Evolutionary conservation across 129 eudicot genomes (phyloP).

Genomic region (Heracleum sosnowskyi): DNA sequence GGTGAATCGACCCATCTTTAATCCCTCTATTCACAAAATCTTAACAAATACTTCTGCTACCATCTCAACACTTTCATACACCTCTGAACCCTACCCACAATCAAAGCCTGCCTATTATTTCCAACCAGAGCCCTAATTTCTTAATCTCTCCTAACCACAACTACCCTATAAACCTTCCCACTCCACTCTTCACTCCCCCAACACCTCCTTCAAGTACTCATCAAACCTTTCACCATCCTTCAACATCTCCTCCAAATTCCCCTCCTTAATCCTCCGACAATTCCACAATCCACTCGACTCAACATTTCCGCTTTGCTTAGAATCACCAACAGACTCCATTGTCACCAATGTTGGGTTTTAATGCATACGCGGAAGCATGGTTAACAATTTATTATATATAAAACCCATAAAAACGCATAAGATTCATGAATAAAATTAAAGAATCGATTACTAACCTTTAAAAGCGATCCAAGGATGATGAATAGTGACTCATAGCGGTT

Average conservation of each 20-base stretch:
- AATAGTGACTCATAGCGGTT: too few relatives aligned
- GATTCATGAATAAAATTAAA: too few relatives aligned
- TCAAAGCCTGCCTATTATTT: constrained; percentile 87
- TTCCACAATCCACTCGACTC: constrained; percentile 27
- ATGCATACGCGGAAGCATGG: too few relatives aligned
- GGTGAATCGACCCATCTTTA: constrained; percentile 50
- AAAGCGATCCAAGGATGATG: too few relatives aligned
- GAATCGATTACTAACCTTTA: too few relatives aligned
- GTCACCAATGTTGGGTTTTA: too few relatives aligned
- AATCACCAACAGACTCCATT: constrained; percentile 34
- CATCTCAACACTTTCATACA: constrained; percentile 39
- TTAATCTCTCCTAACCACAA: constrained; percentile 55
- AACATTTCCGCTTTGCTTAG: constrained; percentile 20
- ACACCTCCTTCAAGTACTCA: constrained; percentile 39
- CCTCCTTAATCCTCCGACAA: constrained; percentile 38
- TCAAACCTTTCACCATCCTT: constrained; percentile 51
- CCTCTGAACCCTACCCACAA: constrained; percentile 50
- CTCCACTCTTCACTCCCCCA: constrained; percentile 16
- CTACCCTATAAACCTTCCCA: constrained; percentile 51
- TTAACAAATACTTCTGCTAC: constrained; percentile 65
- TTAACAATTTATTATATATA: too few relatives aligned
- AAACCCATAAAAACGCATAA: too few relatives aligned
- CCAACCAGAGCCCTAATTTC: constrained; percentile 73
- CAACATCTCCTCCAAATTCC: constrained; percentile 18
- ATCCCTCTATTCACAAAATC: constrained; percentile 72